These are phyloP conservation scores for Leucocoprinus leucothites DNA, from an alignment of 768 basidiomycete genomes.

Conservation along the genomic window DNA sequence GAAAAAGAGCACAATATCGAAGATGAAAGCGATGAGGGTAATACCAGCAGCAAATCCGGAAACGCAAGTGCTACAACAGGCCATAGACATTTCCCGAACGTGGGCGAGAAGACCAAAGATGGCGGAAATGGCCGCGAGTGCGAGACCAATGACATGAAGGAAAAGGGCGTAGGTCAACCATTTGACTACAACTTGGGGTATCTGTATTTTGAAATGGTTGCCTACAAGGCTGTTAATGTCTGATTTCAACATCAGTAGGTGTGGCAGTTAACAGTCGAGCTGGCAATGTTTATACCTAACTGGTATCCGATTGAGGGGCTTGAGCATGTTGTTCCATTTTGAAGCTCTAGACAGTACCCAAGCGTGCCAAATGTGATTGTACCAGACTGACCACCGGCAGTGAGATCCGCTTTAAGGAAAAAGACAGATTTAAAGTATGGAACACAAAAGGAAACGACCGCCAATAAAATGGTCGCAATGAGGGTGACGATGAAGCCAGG, in stretches of 20 bases:
- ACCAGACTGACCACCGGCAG: slow-evolving; percentile 42
- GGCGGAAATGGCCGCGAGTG: slow-evolving; percentile 63
- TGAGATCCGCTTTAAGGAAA: slow-evolving; percentile 78
- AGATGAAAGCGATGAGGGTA: slow-evolving; percentile 84
- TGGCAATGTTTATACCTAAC: slow-evolving; percentile 48
- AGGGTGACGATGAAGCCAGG: slow-evolving; percentile 87
- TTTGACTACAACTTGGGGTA: slow-evolving; percentile 83
- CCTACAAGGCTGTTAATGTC: slow-evolving; percentile 84
- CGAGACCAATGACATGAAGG: slow-evolving; percentile 87
- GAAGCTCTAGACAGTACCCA: slow-evolving; percentile 76
- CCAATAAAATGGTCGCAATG: slow-evolving; percentile 73
- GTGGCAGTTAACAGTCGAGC: slow-evolving; percentile 7
- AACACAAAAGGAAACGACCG: slow-evolving; percentile 86
- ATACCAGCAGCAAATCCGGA: slow-evolving; percentile 79
- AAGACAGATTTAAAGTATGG: slow-evolving; percentile 86
- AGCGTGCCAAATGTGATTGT: slow-evolving; percentile 83
- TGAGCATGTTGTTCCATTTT: slow-evolving; percentile 65
- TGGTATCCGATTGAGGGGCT: slow-evolving; percentile 82
- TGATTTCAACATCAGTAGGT: slow-evolving; percentile 24
- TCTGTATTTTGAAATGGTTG: slow-evolving; percentile 58
- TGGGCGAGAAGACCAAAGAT: slow-evolving; percentile 88
- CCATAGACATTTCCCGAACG: slow-evolving; percentile 82
- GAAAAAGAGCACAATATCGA: slow-evolving; percentile 91
- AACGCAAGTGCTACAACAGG: slow-evolving; percentile 76
- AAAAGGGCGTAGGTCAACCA: slow-evolving; percentile 95